Evolutionary conservation across 805 yeast genomes (phyloP), one percentile per base, ranked within the genome.

Genomic region (Hanseniaspora hatyaiensis): DNA sequence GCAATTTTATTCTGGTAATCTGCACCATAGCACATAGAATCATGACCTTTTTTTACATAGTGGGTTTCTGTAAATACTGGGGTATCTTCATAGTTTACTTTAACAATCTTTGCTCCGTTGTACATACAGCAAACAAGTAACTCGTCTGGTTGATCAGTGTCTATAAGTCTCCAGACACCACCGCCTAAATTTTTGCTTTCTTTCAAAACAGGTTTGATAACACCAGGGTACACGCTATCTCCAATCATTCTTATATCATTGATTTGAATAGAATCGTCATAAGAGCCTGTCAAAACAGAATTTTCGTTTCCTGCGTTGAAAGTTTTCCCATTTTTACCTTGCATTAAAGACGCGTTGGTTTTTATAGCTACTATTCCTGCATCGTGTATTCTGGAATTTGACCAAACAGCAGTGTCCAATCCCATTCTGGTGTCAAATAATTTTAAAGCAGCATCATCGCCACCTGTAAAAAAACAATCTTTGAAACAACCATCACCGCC

Each of bases 1-100:
- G 82, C 74, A 6, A 70, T 75, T 4, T 68, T 68, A 1, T 58
- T 57, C 12, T 70, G 63, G 95, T 96, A 88, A 58, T 83, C 95
- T 4, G 94, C 96, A 0, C 97, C 98, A 58, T 89, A 89, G 48
- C 89, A 88, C 86, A 92, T 89, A 51, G 96, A 85, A 42, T 78
- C 79, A 59, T 89, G 97, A 26, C 81, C 82, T 11, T 72, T 70
- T 57, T 79, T 80, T 59, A 75, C 73, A 37, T 49, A 58, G 16
- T 53, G 41, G 5, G 33, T 40, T 6, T 53, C 56, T 28, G 47
- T 39, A 40, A 61, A 58, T 8, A 51, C 45, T 49, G 70, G 72
- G 22, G 67, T 65, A 2, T 61, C 58, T 47, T 64, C 55, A 3
- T 54, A 58, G 19, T 58, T 55, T n/a, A 70, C 57, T 12, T 60